phyloP scores from a whole-genome alignment of 148 eudicot genomes.

The Rhododendron ovatum region DNA sequence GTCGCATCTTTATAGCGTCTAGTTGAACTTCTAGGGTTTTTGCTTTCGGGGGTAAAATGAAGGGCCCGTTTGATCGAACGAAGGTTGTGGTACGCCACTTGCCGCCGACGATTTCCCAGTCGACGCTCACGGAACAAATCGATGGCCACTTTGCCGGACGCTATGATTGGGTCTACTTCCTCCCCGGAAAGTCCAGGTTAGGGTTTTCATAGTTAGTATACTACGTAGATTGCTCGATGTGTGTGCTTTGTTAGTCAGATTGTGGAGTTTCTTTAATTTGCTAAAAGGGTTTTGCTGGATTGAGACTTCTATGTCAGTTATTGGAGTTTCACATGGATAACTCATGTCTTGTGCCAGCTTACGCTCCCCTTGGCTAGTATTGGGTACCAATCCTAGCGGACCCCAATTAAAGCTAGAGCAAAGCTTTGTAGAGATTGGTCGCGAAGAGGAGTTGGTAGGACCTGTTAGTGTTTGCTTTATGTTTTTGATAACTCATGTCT shows the following conservation, averaged over 20 bases:
- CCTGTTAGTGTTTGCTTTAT: background rate
- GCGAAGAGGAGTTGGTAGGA: background rate
- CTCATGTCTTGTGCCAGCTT: too few species aligned
- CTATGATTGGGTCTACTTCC: constrained; percentile 40
- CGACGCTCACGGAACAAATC: constrained; percentile 37
- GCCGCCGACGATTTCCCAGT: constrained; percentile 47
- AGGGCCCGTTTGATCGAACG: constrained; percentile 44
- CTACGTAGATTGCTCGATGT: background rate
- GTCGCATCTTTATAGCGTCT: background rate
- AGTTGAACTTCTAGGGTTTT: constrained; percentile 20
- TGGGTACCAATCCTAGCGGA: too few species aligned
- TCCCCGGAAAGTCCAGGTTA: constrained; percentile 42
- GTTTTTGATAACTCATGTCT: background rate
- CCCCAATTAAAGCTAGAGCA: too few species aligned
- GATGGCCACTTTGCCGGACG: constrained; percentile 41
- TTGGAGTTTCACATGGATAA: background rate
- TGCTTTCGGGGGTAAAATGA: constrained; percentile 24
- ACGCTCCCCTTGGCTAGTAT: too few species aligned
- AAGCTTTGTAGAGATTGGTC: background rate
- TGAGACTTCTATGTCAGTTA: background rate
- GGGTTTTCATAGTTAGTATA: background rate
- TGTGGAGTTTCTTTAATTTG: background rate
- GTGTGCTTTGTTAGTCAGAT: background rate
- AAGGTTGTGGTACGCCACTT: constrained; percentile 57
- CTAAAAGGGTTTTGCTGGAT: background rate